phyloP scores from a whole-genome alignment of 257 asterid genomes.

The Solanum tarijense region DNA sequence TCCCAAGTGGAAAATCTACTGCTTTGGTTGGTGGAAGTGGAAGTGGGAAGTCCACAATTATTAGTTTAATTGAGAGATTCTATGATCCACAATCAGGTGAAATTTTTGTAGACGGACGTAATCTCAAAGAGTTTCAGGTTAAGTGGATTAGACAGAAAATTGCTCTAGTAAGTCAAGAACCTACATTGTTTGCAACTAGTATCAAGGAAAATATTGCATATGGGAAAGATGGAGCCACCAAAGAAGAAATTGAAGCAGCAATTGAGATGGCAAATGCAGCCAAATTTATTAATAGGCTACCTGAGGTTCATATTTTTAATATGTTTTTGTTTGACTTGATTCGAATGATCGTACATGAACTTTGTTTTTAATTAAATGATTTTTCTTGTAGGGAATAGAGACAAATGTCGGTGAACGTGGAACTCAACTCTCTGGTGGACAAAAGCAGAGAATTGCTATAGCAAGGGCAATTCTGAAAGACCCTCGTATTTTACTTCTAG shows the following conservation, averaged over 20 bases:
- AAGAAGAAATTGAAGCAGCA: neutral
- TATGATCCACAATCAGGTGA: slow-evolving; percentile 63
- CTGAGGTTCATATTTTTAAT: neutral
- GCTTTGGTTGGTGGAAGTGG: slow-evolving; percentile 87
- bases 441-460: neutral
- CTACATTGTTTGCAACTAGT: neutral
- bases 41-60: slow-evolving; percentile 72
- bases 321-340: neutral
- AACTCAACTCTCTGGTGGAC: neutral
- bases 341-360: neutral
- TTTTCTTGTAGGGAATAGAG: neutral
- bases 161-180: neutral
- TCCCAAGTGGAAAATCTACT: slow-evolving; percentile 41
- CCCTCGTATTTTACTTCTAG: neutral
- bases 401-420: neutral
- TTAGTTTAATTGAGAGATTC: slow-evolving; percentile 63
- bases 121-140: slow-evolving; percentile 44
- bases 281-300: neutral
- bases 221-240: neutral
- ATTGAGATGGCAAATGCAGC: neutral
- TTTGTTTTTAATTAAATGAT: neutral
- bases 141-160: neutral
- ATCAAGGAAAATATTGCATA: neutral
- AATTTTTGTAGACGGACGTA: slow-evolving; percentile 47
- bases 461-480: neutral